phyloP scores from a whole-genome alignment of 352 stramenopile genomes.

The Phytophthora europaea region DNA sequence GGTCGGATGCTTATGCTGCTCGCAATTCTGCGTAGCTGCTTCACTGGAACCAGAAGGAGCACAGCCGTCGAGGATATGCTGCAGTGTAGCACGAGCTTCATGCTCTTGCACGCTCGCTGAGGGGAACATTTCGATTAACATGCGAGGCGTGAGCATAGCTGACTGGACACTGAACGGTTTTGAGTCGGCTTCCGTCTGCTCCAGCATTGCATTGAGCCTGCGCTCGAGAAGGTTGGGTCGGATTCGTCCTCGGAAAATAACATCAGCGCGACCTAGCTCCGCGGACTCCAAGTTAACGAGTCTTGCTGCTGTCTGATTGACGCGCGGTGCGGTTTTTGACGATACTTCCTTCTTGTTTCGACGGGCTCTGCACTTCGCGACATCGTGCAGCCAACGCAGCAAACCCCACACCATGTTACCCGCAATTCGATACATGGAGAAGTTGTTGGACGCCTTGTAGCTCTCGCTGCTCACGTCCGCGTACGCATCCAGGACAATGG shows the following conservation, averaged over 20 bases:
- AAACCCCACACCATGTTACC: constrained; percentile 33
- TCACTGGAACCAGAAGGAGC: background rate
- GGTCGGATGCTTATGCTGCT: background rate
- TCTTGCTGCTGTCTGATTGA: background rate
- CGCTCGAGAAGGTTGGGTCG: constrained; percentile 26
- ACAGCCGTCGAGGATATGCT: constrained; percentile 32
- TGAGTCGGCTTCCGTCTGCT: constrained; percentile 1
- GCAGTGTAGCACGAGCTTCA: constrained; percentile 37
- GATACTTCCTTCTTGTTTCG: constrained; percentile 16
- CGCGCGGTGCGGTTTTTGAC: constrained; percentile 8
- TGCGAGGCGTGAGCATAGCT: constrained; percentile 18
- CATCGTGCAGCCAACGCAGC: constrained; percentile 21
- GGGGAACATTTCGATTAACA: constrained; percentile 34
- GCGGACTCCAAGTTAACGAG: background rate
- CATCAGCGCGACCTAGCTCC: constrained; percentile 20
- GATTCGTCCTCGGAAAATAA: constrained; percentile 36
- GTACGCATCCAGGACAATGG: constrained; percentile 60
- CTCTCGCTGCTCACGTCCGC: constrained; percentile 42
- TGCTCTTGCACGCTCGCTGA: constrained; percentile 25
- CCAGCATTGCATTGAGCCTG: constrained; percentile 14
- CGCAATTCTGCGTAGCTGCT: background rate
- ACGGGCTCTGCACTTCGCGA: background rate
- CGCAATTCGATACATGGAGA: constrained; percentile 36
- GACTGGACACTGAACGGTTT: background rate
- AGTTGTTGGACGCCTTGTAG: constrained; percentile 35